These are phyloP conservation scores for Elsinoe perseae DNA, from an alignment of 2,329 filamentous ascomycete genomes.

Conservation along the genomic window DNA sequence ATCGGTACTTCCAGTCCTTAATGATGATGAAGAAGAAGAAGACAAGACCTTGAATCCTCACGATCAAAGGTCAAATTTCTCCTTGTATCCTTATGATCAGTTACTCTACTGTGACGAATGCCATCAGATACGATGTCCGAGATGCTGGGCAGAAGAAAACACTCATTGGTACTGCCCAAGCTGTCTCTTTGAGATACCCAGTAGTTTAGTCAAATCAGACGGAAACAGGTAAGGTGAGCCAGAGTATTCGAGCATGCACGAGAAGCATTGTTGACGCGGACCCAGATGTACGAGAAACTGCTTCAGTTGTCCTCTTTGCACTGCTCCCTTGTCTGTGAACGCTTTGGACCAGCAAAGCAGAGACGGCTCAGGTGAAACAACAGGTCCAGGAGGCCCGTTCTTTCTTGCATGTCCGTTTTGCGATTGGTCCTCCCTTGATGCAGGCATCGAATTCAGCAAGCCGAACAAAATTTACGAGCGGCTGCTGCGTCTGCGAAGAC, in stretches of 20 bases:
- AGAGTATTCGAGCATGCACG: background rate
- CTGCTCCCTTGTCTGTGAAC: slow-evolving; percentile 68
- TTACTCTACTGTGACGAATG: slow-evolving; percentile 97
- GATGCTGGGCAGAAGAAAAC: slow-evolving; percentile 88
- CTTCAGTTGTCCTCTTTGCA: slow-evolving; percentile 88
- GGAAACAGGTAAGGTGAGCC: slow-evolving; percentile 66
- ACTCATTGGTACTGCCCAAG: slow-evolving; percentile 92
- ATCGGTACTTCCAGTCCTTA: slow-evolving; percentile 23
- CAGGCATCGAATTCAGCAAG: slow-evolving; percentile 79
- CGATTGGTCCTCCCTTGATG: slow-evolving; percentile 84
- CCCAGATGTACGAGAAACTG: slow-evolving; percentile 69
- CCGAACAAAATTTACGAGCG: slow-evolving; percentile 79
- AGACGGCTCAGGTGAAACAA: slow-evolving; percentile 26
- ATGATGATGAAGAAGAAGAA: slow-evolving; percentile 49
- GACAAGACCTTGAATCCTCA: slow-evolving; percentile 80
- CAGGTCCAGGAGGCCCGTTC: slow-evolving; percentile 18
- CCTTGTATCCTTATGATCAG: slow-evolving; percentile 85
- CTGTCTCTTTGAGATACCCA: slow-evolving; percentile 92
- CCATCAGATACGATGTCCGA: slow-evolving; percentile 86
- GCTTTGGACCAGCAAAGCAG: slow-evolving; percentile 51
- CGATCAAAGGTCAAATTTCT: slow-evolving; percentile 77
- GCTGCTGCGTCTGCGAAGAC: slow-evolving; percentile 23
- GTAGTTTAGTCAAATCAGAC: slow-evolving; percentile 83
- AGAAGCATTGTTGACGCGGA: slow-evolving; percentile 15
- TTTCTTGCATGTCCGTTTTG: slow-evolving; percentile 82